These are phyloP conservation scores for Penstemon barbatus DNA, from an alignment of 257 asterid species.

Conservation along the genomic window DNA sequence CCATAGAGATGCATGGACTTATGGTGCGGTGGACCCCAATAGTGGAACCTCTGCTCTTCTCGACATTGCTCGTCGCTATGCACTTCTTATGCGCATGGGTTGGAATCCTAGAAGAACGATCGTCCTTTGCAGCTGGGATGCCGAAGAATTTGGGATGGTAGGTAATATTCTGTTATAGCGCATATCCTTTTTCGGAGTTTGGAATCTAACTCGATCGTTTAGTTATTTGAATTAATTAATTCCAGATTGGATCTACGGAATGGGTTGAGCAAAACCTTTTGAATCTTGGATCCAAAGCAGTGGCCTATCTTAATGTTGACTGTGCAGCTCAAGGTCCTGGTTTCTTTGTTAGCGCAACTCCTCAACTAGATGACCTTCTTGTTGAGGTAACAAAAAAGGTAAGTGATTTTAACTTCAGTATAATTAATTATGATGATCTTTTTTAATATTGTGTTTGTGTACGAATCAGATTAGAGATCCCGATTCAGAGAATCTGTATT, in stretches of 20 bases:
- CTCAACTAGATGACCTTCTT: slow-evolving; percentile 91
- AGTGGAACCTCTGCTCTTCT: slow-evolving; percentile 96
- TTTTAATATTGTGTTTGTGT: slow-evolving; percentile 22
- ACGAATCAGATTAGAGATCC: slow-evolving; percentile 81
- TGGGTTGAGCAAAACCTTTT: slow-evolving; percentile 89
- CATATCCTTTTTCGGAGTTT: not conserved
- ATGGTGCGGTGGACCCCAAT: slow-evolving; percentile 96
- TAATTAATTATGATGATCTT: not conserved
- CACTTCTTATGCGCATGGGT: slow-evolving; percentile 70
- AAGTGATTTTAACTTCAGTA: slow-evolving; percentile 20
- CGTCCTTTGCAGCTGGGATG: slow-evolving; percentile 96
- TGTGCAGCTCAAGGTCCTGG: slow-evolving; percentile 99
- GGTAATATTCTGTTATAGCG: slow-evolving; percentile 50
- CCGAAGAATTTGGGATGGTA: slow-evolving; percentile 99
- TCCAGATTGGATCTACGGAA: slow-evolving; percentile 92
- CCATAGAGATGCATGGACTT: slow-evolving; percentile 99
- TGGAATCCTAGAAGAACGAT: slow-evolving; percentile 92
- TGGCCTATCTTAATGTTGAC: slow-evolving; percentile 88
- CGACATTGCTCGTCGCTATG: slow-evolving; percentile 78
- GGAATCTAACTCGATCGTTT: slow-evolving; percentile 24
- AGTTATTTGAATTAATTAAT: slow-evolving; percentile 17
- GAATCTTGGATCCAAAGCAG: slow-evolving; percentile 78
- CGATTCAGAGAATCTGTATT: slow-evolving; percentile 44
- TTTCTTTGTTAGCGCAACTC: slow-evolving; percentile 78
- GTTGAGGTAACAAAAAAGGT: slow-evolving; percentile 79